These are phyloP conservation scores for Daldinia decipiens DNA, from an alignment of 495 filamentous ascomycete genomes.

Conservation along the genomic window DNA sequence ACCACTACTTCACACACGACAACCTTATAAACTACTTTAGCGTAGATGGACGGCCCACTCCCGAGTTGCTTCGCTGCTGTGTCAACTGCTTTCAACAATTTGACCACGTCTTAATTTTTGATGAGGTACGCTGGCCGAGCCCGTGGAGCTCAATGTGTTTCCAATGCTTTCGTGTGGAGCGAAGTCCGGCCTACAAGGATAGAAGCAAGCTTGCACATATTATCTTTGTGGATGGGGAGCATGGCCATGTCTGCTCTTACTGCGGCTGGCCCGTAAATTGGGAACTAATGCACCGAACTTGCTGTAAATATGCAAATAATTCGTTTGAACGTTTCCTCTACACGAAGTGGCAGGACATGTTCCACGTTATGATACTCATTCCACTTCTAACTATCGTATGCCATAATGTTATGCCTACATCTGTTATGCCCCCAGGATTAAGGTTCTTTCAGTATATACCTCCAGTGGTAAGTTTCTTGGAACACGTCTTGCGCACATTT, in stretches of 20 bases:
- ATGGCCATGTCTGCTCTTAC: neutral
- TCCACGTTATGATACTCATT: neutral
- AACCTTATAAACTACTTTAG: slow-evolving; percentile 3
- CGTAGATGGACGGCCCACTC: neutral
- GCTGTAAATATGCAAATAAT: neutral
- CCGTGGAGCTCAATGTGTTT: slow-evolving; percentile 22
- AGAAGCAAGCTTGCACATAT: neutral
- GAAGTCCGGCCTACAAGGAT: neutral
- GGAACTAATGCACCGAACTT: neutral
- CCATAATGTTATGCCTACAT: too few relatives aligned
- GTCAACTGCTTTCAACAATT: slow-evolving; percentile 3
- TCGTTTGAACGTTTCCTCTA: neutral
- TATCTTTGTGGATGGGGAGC: neutral
- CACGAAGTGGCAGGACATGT: neutral
- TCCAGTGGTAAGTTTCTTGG: too few relatives aligned
- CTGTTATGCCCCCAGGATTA: too few relatives aligned
- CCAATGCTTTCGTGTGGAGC: slow-evolving; percentile 22
- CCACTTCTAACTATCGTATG: too few relatives aligned
- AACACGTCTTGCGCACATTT: too few relatives aligned
- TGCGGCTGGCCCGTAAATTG: slow-evolving; percentile 20
- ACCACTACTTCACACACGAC: neutral
- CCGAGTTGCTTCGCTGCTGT: slow-evolving; percentile 10
- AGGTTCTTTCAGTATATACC: too few relatives aligned
- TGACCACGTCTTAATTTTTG: slow-evolving; percentile 1
- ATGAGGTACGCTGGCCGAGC: neutral